Conservation (phyloP, 2,329 filamentous ascomycete genomes). For the Geosmithia morbida region DNA sequence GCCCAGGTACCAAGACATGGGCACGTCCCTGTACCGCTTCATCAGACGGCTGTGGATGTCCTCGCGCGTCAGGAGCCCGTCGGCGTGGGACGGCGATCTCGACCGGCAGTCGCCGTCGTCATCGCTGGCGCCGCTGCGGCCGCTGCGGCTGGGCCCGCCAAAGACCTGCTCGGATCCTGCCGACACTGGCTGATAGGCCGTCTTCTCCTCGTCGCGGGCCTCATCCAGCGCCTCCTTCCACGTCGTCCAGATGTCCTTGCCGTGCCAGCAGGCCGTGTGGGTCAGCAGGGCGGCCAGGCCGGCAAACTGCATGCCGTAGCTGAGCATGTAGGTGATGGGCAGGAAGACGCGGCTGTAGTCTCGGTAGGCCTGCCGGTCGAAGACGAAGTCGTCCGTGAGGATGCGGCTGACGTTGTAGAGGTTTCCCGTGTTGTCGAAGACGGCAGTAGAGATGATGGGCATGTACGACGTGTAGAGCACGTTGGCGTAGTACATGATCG, state of each 20-base stretch:
- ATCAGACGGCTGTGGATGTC: slow-evolving; percentile 79
- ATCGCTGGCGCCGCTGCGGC: neutral
- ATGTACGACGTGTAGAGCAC: slow-evolving; percentile 71
- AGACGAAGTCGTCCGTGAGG: slow-evolving; percentile 61
- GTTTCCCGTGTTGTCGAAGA: slow-evolving; percentile 73
- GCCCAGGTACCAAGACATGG: slow-evolving; percentile 64
- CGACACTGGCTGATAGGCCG: slow-evolving; percentile 37
- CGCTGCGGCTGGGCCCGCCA: neutral
- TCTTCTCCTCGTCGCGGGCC: slow-evolving; percentile 33
- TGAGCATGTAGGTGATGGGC: slow-evolving; percentile 76
- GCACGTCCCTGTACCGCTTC: slow-evolving; percentile 69
- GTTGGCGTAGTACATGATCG: slow-evolving; percentile 69
- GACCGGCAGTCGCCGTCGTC: slow-evolving; percentile 10
- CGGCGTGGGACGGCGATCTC: slow-evolving; percentile 23
- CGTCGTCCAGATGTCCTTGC: slow-evolving; percentile 65
- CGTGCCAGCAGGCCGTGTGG: slow-evolving; percentile 75
- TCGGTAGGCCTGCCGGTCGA: slow-evolving; percentile 62
- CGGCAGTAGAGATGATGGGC: slow-evolving; percentile 70
- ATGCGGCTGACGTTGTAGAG: slow-evolving; percentile 74
- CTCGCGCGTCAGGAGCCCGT: slow-evolving; percentile 52
- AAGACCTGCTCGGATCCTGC: slow-evolving; percentile 8
- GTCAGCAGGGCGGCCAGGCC: slow-evolving; percentile 66
- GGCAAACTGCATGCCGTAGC: slow-evolving; percentile 77
- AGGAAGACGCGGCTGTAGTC: slow-evolving; percentile 76
- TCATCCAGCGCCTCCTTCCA: slow-evolving; percentile 58